A percentile compares a stretch with the other conserved stretches of the same genome.
Conservation (phyloP, 257 asterid species). For the Fraxinus quadrangulata region DNA sequence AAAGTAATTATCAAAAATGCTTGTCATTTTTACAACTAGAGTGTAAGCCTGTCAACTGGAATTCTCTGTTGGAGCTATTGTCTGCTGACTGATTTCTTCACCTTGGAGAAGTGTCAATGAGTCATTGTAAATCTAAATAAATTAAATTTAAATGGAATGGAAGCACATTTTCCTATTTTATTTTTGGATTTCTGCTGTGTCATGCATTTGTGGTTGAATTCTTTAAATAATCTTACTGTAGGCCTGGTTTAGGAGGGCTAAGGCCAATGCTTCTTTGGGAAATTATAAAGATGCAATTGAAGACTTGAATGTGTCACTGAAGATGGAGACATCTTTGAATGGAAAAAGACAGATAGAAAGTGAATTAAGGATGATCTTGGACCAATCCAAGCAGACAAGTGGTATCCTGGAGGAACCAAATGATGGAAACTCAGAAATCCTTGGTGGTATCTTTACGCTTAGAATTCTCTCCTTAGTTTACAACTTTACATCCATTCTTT, state of each 20-base stretch:
- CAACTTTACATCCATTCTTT: constrained; percentile 9
- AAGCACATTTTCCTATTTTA: background rate
- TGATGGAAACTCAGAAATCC: constrained; percentile 41
- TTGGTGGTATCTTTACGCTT: constrained; percentile 16
- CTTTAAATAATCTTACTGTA: constrained; percentile 30
- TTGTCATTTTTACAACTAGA: background rate
- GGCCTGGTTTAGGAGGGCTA: constrained; percentile 97
- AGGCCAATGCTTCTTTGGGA: constrained; percentile 74
- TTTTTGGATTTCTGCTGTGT: constrained; percentile 13
- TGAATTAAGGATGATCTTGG: constrained; percentile 48
- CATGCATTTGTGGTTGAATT: constrained; percentile 17
- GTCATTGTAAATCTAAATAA: constrained; percentile 2
- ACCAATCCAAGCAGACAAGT: constrained; percentile 36
- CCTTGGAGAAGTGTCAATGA: background rate
- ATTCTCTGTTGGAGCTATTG: background rate
- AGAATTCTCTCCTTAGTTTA: background rate
- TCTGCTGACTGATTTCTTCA: background rate
- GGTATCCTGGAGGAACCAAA: constrained; percentile 36
- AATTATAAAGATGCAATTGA: constrained; percentile 60
- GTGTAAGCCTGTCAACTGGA: background rate
- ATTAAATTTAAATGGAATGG: background rate
- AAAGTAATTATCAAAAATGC: constrained; percentile 4
- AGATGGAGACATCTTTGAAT: constrained; percentile 61
- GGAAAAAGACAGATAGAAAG: constrained; percentile 76
- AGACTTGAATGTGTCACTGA: constrained; percentile 64